phyloP scores from a whole-genome alignment of 345 rosid species.

The Streptanthus diversifolius region DNA sequence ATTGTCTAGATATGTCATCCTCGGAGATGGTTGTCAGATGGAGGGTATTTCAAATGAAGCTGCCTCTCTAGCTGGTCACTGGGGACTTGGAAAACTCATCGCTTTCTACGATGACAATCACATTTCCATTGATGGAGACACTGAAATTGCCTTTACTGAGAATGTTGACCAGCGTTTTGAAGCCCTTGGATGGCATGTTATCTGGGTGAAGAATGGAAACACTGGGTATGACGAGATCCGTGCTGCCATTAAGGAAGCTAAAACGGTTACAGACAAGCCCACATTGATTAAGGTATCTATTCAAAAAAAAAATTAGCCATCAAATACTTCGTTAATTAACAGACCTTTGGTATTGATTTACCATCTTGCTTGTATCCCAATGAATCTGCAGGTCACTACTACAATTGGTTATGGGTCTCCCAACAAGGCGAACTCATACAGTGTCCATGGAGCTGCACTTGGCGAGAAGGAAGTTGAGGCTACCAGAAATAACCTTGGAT shows the following conservation, averaged over 20 bases:
- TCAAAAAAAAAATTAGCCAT: no score
- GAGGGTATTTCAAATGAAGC: conserved; percentile 94
- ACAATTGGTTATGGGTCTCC: conserved; percentile 99
- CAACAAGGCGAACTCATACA: conserved; percentile 89
- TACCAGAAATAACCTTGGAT: conserved; percentile 92
- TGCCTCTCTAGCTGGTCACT: conserved; percentile 91
- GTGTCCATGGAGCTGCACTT: conserved; percentile 95
- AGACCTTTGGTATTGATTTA: conserved; percentile 1
- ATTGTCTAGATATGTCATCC: conserved; percentile 53
- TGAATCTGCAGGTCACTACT: conserved; percentile 60
- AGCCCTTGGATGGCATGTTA: conserved; percentile 99
- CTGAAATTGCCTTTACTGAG: conserved; percentile 97
- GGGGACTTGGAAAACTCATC: conserved; percentile 98
- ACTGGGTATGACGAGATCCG: conserved; percentile 97
- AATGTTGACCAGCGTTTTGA: conserved; percentile 76
- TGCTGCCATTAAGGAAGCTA: conserved; percentile 98
- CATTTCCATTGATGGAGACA: conserved; percentile 97
- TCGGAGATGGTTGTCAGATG: conserved; percentile 99
- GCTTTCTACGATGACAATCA: conserved; percentile 99
- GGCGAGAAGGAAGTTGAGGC: conserved; percentile 99
- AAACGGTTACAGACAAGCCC: conserved; percentile 91
- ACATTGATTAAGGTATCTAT: conserved; percentile 72
- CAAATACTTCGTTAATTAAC: neutral
- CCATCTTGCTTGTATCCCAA: conserved; percentile 1
- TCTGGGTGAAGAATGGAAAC: conserved; percentile 99